Percentiles rank a stretch among this genome's conserved stretches.
Conservation (phyloP, 129 eudicot genomes). For the Glebionis coronaria region DNA sequence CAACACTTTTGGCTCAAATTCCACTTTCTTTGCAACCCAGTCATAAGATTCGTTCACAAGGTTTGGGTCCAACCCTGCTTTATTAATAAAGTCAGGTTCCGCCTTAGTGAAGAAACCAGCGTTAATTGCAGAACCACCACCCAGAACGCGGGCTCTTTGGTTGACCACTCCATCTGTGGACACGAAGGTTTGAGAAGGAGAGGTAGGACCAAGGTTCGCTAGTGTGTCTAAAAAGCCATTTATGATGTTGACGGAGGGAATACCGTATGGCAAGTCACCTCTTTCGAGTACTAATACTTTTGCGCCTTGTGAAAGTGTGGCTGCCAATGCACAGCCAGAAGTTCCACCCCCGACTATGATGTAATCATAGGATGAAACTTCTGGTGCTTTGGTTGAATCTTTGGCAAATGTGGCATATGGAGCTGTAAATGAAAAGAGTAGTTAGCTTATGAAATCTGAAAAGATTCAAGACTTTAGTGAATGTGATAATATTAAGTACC, state of each 20-base stretch:
- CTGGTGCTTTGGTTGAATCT: constrained; percentile 54
- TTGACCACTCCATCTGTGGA: constrained; percentile 85
- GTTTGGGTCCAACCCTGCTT: constrained; percentile 47
- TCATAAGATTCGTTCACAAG: constrained; percentile 58
- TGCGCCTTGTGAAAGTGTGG: constrained; percentile 64
- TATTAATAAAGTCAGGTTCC: constrained; percentile 30
- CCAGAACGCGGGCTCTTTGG: constrained; percentile 76
- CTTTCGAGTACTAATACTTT: constrained; percentile 70
- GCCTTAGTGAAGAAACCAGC: constrained; percentile 84
- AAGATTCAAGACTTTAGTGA: background rate
- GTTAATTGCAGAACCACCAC: constrained; percentile 78
- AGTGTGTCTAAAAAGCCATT: constrained; percentile 44
- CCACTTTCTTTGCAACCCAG: constrained; percentile 78
- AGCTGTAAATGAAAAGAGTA: constrained; percentile 36
- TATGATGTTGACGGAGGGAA: constrained; percentile 42
- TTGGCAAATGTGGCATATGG: constrained; percentile 67
- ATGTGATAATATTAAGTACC: background rate
- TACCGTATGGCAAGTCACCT: constrained; percentile 62
- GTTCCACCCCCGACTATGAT: constrained; percentile 88
- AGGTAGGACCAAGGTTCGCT: constrained; percentile 51
- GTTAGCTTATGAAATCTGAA: background rate
- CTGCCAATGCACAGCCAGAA: constrained; percentile 76
- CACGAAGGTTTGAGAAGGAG: constrained; percentile 62
- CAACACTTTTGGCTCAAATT: constrained; percentile 50
- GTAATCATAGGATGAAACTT: constrained; percentile 51